Conservation (phyloP, 1,139 yeast genomes). For the Pneumocystis sp. region DNA sequence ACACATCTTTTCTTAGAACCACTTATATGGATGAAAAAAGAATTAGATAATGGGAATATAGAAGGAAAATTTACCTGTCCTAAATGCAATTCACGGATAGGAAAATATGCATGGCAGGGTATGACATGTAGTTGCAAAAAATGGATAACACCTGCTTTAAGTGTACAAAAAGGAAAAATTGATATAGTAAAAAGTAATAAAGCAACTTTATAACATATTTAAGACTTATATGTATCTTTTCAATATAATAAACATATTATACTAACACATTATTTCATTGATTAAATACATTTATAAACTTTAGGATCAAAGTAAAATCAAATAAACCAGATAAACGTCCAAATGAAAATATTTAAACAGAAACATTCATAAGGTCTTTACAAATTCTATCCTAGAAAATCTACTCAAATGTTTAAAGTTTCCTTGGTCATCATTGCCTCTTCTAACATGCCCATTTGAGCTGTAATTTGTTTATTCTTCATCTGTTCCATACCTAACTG, state of each 20-base stretch:
- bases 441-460: not conserved
- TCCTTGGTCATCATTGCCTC: not conserved
- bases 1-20: constrained; percentile 86
- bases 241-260: too few relatives aligned
- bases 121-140: constrained; percentile 85
- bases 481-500: not conserved
- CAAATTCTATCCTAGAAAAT: not conserved
- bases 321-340: not conserved
- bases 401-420: not conserved
- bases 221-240: not conserved
- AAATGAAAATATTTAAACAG: not conserved
- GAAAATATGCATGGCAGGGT: constrained; percentile 92
- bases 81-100: constrained; percentile 55
- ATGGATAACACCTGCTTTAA: constrained; percentile 92
- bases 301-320: not conserved
- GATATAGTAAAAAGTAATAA: constrained; percentile 35
- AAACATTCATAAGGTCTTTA: not conserved
- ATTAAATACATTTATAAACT: not conserved
- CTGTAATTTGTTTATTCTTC: not conserved
- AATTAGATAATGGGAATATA: constrained; percentile 47
- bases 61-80: constrained; percentile 85
- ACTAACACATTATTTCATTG: too few relatives aligned
- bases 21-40: constrained; percentile 75
- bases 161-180: constrained; percentile 64
- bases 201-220: not conserved